These are phyloP conservation scores for Effrenium voratum DNA, from an alignment of 73 alveolate species.

Conservation along the genomic window DNA sequence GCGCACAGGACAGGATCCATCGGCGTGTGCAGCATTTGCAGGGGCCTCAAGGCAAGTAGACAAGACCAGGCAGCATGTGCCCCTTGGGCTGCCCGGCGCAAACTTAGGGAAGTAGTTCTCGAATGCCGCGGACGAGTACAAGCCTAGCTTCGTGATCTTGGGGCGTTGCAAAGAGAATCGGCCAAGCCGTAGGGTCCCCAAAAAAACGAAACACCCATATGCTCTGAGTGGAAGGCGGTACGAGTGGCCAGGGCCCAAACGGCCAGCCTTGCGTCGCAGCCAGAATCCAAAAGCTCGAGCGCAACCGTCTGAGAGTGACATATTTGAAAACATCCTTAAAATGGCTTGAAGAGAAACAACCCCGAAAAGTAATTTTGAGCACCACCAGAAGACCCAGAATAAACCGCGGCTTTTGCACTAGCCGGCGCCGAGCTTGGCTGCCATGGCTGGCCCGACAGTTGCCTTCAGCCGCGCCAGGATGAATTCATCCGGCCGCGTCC, in stretches of 20 bases:
- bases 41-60: slow-evolving; percentile 11
- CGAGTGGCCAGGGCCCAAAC: slow-evolving; percentile 87
- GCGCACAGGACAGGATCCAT: slow-evolving; percentile 80
- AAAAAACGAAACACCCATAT: neutral
- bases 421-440: neutral
- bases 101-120: slow-evolving; percentile 89
- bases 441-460: slow-evolving; percentile 15
- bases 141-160: neutral
- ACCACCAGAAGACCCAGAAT: neutral
- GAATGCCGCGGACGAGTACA: slow-evolving; percentile 74
- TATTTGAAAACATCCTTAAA: no score
- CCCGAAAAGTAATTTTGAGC: neutral
- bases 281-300: neutral
- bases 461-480: neutral
- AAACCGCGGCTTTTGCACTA: neutral
- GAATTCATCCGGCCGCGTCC: slow-evolving; percentile 21
- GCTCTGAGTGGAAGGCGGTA: slow-evolving; percentile 41
- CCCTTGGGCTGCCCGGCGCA: neutral
- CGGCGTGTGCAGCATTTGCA: slow-evolving; percentile 87
- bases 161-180: no score
- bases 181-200: neutral
- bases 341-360: neutral
- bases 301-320: no score
- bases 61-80: neutral
- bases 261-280: slow-evolving; percentile 60